Evolutionary conservation across 2,329 filamentous ascomycete genomes (phyloP).

Genomic region (Dothideomycetes sp.): DNA sequence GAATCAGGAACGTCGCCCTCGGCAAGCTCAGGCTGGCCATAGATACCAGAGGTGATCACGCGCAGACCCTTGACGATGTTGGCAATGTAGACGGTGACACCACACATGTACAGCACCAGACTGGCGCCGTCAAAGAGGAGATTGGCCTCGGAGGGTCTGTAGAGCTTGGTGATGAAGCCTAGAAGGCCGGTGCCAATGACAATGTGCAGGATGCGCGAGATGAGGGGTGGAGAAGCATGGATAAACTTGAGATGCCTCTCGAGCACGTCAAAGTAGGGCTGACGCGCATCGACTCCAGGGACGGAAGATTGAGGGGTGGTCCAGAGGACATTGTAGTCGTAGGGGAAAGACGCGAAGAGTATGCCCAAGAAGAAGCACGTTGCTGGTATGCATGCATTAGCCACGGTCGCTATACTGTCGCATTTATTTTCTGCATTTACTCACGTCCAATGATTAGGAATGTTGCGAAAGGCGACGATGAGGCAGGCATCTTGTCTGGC

Average conservation of each 20-base stretch:
- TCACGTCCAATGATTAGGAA: slow-evolving; percentile 93
- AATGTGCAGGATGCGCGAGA: slow-evolving; percentile 88
- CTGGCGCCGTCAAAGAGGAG: slow-evolving; percentile 81
- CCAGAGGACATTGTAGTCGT: slow-evolving; percentile 87
- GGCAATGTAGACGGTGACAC: slow-evolving; percentile 83
- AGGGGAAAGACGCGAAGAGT: slow-evolving; percentile 91
- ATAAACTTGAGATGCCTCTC: slow-evolving; percentile 87
- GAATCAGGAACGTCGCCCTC: slow-evolving; percentile 31
- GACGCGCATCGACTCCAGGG: slow-evolving; percentile 29
- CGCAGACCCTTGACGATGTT: slow-evolving; percentile 95
- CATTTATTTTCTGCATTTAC: slow-evolving; percentile 32
- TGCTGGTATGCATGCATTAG: slow-evolving; percentile 26
- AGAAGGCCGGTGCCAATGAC: slow-evolving; percentile 78
- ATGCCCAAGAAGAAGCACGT: slow-evolving; percentile 98
- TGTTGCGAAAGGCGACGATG: slow-evolving; percentile 63
- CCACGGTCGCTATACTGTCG: slow-evolving; percentile 7
- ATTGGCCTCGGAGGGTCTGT: slow-evolving; percentile 86
- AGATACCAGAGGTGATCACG: slow-evolving; percentile 66
- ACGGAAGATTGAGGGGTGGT: slow-evolving; percentile 50
- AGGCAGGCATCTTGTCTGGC: slow-evolving; percentile 12
- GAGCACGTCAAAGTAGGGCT: slow-evolving; percentile 69
- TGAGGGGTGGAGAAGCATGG: slow-evolving; percentile 82
- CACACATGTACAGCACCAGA: slow-evolving; percentile 69
- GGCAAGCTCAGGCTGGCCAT: slow-evolving; percentile 38
- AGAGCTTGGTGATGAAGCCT: slow-evolving; percentile 89